These are phyloP conservation scores for Parsonsia alboflavescens DNA, from an alignment of 257 asterid species.

Conservation along the genomic window DNA sequence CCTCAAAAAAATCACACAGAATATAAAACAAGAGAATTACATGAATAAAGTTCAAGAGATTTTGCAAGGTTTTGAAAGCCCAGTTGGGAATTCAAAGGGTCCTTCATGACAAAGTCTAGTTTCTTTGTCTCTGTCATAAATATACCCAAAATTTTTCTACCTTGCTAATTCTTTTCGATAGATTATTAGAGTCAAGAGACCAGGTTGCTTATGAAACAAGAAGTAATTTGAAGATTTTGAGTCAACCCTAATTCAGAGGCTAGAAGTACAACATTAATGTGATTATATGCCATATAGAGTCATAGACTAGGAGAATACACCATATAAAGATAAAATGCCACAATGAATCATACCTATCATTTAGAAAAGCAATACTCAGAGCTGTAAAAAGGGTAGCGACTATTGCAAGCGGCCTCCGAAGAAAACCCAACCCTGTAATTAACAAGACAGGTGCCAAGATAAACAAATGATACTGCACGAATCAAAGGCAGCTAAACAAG, in stretches of 20 bases:
- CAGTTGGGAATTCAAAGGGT: background rate
- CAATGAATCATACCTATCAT: slow-evolving; percentile 61
- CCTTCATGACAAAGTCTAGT: background rate
- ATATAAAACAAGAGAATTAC: background rate
- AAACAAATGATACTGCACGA: background rate
- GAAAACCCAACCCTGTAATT: slow-evolving; percentile 75
- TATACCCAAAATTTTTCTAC: background rate
- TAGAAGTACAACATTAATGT: background rate
- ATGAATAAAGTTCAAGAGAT: background rate
- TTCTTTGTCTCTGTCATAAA: background rate
- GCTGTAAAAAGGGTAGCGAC: slow-evolving; percentile 84
- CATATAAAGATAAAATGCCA: background rate
- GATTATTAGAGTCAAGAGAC: background rate
- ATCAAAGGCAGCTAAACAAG: background rate
- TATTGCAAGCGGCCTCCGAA: slow-evolving; percentile 74
- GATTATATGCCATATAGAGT: background rate
- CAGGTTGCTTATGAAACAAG: background rate
- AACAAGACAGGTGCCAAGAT: slow-evolving; percentile 3
- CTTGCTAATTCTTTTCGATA: background rate
- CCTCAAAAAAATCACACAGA: background rate
- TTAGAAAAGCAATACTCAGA: slow-evolving; percentile 76
- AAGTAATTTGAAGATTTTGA: background rate
- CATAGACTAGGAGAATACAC: background rate
- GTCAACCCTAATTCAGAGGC: background rate
- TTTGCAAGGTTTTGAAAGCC: background rate